Conservation (phyloP, 2,329 filamentous ascomycete species). For the Fusarium pseudograminearum region DNA sequence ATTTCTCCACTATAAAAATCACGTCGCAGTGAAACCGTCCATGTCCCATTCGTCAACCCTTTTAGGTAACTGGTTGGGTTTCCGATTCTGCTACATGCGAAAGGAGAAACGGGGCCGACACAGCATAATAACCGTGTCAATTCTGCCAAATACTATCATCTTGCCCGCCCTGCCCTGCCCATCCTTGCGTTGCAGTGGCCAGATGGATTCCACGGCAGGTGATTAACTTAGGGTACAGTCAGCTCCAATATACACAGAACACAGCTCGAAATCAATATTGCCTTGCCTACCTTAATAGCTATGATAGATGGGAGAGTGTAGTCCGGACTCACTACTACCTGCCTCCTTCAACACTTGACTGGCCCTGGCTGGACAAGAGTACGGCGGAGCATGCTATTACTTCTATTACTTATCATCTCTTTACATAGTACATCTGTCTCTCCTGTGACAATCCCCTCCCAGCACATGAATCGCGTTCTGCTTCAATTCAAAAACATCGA, state of each 20-base stretch:
- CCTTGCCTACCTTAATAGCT: not conserved
- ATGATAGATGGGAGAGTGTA: not conserved
- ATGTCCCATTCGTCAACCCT: slow-evolving; percentile 23
- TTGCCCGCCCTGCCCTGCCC: not conserved
- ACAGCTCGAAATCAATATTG: not conserved
- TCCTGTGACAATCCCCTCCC: not conserved
- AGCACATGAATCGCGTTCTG: not conserved
- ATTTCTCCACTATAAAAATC: slow-evolving; percentile 37
- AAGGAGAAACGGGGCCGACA: slow-evolving; percentile 30
- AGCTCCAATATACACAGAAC: not conserved
- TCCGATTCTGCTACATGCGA: slow-evolving; percentile 30
- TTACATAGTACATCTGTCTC: not conserved
- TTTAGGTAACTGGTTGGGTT: slow-evolving; percentile 33
- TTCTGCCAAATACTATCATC: not conserved
- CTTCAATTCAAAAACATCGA: not conserved
- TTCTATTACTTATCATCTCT: not conserved
- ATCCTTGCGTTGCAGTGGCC: slow-evolving; percentile 6
- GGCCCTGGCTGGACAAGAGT: not conserved
- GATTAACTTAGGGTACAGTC: not conserved
- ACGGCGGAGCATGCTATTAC: not conserved
- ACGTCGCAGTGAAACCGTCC: slow-evolving; percentile 37
- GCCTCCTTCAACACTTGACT: not conserved
- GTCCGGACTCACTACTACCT: not conserved
- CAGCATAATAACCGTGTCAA: slow-evolving; percentile 2
- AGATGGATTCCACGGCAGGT: not conserved